Conservation (phyloP, 495 filamentous ascomycete species). For the Cenococcum geophilum region DNA sequence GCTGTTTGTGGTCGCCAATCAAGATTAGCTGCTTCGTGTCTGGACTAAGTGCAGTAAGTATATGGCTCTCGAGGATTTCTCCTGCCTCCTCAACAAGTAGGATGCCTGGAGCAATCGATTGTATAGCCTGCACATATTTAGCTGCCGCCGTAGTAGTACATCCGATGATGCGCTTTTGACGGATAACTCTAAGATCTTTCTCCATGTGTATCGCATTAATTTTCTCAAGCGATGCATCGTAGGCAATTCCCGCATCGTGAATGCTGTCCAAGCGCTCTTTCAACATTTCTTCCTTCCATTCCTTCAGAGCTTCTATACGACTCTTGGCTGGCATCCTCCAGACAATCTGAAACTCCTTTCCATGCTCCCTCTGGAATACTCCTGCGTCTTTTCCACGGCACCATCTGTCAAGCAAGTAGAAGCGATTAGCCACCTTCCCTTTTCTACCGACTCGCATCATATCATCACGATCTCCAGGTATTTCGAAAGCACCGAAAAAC, state of each 20-base stretch:
- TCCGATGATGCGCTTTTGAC: constrained; percentile 61
- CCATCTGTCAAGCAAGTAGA: constrained; percentile 57
- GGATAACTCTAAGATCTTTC: too few relatives aligned
- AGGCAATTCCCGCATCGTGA: too few relatives aligned
- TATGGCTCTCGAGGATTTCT: constrained; percentile 68
- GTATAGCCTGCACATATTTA: constrained; percentile 50
- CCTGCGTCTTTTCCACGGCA: constrained; percentile 44
- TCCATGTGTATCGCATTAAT: too few relatives aligned
- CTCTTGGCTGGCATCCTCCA: background rate
- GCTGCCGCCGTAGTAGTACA: constrained; percentile 74
- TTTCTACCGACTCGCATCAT: constrained; percentile 44
- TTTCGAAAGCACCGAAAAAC: constrained; percentile 50
- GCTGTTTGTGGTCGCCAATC: constrained; percentile 74
- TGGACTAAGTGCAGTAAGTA: constrained; percentile 56
- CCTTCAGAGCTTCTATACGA: background rate
- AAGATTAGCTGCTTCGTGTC: constrained; percentile 61
- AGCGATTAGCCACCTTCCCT: constrained; percentile 42
- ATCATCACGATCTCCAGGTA: constrained; percentile 42
- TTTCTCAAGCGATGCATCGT: too few relatives aligned
- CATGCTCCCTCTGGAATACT: constrained; percentile 29
- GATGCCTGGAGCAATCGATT: constrained; percentile 49
- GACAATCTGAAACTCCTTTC: constrained; percentile 22
- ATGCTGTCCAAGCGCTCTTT: too few relatives aligned
- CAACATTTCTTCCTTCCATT: too few relatives aligned
- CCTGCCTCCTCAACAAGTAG: constrained; percentile 73